phyloP scores from a whole-genome alignment of 306 rosid species.

The Casuarina equisetifolia region DNA sequence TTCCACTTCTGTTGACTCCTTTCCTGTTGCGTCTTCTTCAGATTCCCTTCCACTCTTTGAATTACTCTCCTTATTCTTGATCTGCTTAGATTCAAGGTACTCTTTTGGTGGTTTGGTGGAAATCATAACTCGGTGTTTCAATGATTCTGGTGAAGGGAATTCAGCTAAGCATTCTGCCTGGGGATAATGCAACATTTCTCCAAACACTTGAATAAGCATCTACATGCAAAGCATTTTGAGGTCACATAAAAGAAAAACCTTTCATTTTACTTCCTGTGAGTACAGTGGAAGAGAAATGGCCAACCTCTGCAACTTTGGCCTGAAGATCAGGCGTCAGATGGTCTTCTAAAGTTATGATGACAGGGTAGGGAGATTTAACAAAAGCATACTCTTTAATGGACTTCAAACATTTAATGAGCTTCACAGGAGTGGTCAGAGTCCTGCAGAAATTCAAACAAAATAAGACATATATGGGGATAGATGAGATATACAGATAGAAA shows the following conservation, averaged over 20 bases:
- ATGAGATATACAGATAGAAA: not conserved
- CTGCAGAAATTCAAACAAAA: conserved; percentile 43
- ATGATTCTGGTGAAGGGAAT: conserved; percentile 82
- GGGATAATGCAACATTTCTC: conserved; percentile 73
- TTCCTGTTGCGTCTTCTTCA: conserved; percentile 41
- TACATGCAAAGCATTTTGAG: conserved; percentile 34
- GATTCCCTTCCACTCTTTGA: conserved; percentile 42
- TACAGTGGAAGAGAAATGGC: conserved; percentile 5
- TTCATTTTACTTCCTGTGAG: conserved; percentile 1
- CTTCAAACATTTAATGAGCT: conserved; percentile 73
- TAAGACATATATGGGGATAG: not conserved
- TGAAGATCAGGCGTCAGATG: conserved; percentile 80
- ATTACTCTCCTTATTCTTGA: conserved; percentile 36
- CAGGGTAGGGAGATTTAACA: conserved; percentile 73
- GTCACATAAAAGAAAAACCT: conserved; percentile 5
- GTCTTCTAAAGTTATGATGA: conserved; percentile 84
- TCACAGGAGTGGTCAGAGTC: conserved; percentile 85
- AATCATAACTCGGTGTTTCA: conserved; percentile 64
- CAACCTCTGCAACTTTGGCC: conserved; percentile 85
- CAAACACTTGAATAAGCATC: conserved; percentile 67
- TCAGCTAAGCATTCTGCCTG: conserved; percentile 47
- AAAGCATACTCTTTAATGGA: conserved; percentile 86
- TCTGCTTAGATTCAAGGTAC: conserved; percentile 40
- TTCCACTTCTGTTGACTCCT: conserved; percentile 36
- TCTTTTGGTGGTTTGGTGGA: conserved; percentile 93